These are phyloP conservation scores for Metschnikowia bowlesiae DNA, from an alignment of 805 yeast species.

Conservation along the genomic window DNA sequence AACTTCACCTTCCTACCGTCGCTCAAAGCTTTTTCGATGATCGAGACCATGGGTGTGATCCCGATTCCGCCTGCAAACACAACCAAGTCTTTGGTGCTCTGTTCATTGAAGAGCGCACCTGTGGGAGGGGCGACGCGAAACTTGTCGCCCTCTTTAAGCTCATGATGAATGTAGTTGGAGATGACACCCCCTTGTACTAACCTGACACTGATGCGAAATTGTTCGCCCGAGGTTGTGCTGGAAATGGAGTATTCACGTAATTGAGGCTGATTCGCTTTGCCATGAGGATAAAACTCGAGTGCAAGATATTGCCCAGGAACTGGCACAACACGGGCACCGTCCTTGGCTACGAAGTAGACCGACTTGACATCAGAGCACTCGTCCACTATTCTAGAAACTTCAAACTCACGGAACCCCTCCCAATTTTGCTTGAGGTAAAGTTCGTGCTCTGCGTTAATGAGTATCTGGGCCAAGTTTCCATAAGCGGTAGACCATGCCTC, in stretches of 20 bases:
- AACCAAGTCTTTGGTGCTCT: constrained; percentile 29
- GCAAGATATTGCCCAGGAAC: constrained; percentile 47
- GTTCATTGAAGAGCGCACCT: constrained; percentile 45
- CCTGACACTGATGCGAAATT: constrained; percentile 58
- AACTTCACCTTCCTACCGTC: constrained; percentile 30
- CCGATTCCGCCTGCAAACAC: constrained; percentile 64
- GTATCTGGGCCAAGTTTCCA: constrained; percentile 54
- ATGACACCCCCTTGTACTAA: constrained; percentile 42
- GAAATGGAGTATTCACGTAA: constrained; percentile 61
- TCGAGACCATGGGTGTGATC: constrained; percentile 58
- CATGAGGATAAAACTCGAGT: constrained; percentile 33
- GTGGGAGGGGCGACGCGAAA: constrained; percentile 54
- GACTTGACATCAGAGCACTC: constrained; percentile 50
- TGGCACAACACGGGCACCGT: constrained; percentile 27
- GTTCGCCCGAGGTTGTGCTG: constrained; percentile 26
- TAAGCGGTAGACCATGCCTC: constrained; percentile 67
- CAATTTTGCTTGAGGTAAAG: constrained; percentile 45
- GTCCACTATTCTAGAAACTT: constrained; percentile 34
- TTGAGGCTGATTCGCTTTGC: constrained; percentile 32
- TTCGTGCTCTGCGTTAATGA: constrained; percentile 51
- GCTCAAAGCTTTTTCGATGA: constrained; percentile 38
- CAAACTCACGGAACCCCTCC: constrained; percentile 56
- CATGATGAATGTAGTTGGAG: constrained; percentile 47
- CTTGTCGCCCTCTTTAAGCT: constrained; percentile 44
- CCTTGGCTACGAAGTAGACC: constrained; percentile 38